A percentile compares a stretch with the other conserved stretches of the same genome.
Evolutionary conservation across 176 grass and related monocot species (phyloP).

Genomic region (Avena insularis): DNA sequence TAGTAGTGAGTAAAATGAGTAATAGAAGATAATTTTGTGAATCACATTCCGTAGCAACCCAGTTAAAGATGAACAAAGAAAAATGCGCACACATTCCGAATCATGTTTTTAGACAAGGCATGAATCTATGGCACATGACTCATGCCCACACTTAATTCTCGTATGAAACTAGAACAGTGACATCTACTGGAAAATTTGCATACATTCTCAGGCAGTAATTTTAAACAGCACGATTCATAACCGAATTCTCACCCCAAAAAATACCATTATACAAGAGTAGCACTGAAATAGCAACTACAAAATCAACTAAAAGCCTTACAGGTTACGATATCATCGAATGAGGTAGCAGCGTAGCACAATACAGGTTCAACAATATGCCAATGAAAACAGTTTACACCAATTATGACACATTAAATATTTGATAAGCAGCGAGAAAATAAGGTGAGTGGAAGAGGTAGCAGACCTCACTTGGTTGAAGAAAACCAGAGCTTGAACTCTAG

Average conservation of each 20-base stretch:
- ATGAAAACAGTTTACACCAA: too few relatives aligned
- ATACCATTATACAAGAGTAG: background rate
- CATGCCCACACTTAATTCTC: background rate
- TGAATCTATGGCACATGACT: background rate
- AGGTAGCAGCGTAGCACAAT: background rate
- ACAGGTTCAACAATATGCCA: background rate
- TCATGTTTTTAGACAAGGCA: background rate
- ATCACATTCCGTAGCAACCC: background rate
- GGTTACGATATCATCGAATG: background rate
- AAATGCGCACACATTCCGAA: background rate
- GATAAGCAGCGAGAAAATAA: background rate
- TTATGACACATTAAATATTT: background rate
- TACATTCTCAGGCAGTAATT: background rate
- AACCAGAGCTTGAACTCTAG: background rate
- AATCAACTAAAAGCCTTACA: background rate
- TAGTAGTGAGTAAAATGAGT: background rate
- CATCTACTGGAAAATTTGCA: background rate
- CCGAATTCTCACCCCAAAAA: background rate
- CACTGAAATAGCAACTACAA: background rate
- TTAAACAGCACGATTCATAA: background rate
- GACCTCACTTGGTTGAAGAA: background rate
- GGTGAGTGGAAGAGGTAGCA: background rate
- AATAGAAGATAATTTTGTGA: background rate
- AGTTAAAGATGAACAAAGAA: background rate
- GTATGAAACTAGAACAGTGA: background rate